These are phyloP conservation scores for Hanseniaspora meyeri DNA, from an alignment of 805 yeast genomes.

Conservation along the genomic window DNA sequence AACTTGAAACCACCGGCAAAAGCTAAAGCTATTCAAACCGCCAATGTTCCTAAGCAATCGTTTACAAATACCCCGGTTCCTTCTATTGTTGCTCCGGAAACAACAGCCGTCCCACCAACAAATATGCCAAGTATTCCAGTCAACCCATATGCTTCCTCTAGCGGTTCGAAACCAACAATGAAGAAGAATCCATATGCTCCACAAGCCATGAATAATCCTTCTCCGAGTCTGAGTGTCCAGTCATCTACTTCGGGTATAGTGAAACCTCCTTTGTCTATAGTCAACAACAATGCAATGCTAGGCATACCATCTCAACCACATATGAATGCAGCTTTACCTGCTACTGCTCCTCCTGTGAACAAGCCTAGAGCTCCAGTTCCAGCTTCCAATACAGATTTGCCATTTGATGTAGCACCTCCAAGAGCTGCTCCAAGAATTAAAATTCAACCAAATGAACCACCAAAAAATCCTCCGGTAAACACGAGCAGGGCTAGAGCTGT, in stretches of 20 bases:
- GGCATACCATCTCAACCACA: constrained; percentile 3
- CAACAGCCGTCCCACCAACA: constrained; percentile 13
- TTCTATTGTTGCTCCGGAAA: constrained; percentile 13
- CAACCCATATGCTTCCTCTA: constrained; percentile 16
- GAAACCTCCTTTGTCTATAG: neutral
- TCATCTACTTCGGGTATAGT: neutral
- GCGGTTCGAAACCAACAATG: neutral
- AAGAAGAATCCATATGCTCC: constrained; percentile 7
- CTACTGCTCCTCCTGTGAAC: neutral
- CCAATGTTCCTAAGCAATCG: constrained; percentile 16
- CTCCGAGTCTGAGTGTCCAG: neutral
- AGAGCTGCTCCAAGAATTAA: constrained; percentile 3
- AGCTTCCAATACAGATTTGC: constrained; percentile 11
- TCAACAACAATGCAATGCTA: neutral
- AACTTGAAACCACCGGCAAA: constrained; percentile 24
- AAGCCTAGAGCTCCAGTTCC: neutral
- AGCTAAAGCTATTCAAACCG: constrained; percentile 31
- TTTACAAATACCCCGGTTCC: constrained; percentile 14
- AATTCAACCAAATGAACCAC: neutral
- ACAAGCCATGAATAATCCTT: neutral
- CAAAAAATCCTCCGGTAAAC: constrained; percentile 5
- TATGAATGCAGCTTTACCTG: neutral
- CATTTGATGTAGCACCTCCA: constrained; percentile 4
- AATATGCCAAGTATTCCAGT: constrained; percentile 17
- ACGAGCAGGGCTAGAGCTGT: constrained; percentile 18